phyloP scores from a whole-genome alignment of 768 basidiomycete species.

The Dendrothele bispora region DNA sequence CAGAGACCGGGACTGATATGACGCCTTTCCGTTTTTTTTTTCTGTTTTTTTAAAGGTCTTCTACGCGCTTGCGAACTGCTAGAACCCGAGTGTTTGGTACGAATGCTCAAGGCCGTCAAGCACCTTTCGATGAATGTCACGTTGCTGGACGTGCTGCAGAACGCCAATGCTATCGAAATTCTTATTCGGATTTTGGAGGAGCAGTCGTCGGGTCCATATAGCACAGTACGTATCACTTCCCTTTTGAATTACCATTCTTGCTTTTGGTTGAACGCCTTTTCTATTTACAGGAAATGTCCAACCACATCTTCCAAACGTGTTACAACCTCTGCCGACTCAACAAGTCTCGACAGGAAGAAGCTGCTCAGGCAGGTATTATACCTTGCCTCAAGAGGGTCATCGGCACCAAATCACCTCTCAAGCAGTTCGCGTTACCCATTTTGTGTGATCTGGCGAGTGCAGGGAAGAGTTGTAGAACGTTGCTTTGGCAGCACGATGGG shows the following conservation, averaged over 20 bases:
- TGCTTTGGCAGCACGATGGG: slow-evolving; percentile 95
- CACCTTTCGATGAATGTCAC: slow-evolving; percentile 93
- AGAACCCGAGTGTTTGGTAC: slow-evolving; percentile 84
- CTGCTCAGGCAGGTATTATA: slow-evolving; percentile 93
- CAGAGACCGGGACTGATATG: not conserved
- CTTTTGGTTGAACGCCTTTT: slow-evolving; percentile 2
- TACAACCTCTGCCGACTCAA: slow-evolving; percentile 95
- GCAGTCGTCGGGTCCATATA: slow-evolving; percentile 74
- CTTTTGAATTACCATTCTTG: not conserved
- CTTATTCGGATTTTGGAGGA: slow-evolving; percentile 84
- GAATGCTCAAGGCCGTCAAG: slow-evolving; percentile 92
- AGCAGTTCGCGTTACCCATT: slow-evolving; percentile 96
- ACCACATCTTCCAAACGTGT: slow-evolving; percentile 96
- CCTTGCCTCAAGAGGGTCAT: slow-evolving; percentile 90
- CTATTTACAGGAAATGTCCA: slow-evolving; percentile 83
- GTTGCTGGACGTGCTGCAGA: slow-evolving; percentile 90
- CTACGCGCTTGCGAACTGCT: slow-evolving; percentile 85
- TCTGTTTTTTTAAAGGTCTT: slow-evolving; percentile 60
- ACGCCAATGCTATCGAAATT: slow-evolving; percentile 92
- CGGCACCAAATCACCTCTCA: slow-evolving; percentile 85
- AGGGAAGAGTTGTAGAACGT: slow-evolving; percentile 85
- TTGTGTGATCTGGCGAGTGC: slow-evolving; percentile 95
- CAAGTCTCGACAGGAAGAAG: slow-evolving; percentile 94
- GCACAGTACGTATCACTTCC: slow-evolving; percentile 64
- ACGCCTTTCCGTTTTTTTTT: no score